Base-by-base conservation (phyloP, 2,329 filamentous ascomycete genomes). In the Erysiphe neolycopersici region DNA sequence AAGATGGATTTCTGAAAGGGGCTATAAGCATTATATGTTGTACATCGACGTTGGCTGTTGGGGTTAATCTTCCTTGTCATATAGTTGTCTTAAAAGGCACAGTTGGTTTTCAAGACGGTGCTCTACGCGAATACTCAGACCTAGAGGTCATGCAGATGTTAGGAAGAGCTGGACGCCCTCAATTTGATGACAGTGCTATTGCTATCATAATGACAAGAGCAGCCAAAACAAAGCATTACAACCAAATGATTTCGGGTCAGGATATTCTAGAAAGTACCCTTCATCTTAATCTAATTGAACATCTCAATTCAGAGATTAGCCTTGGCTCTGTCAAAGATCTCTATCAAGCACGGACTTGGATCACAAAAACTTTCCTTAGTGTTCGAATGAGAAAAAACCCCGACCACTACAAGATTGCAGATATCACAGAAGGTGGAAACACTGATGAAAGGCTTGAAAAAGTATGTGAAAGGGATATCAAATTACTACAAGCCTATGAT, bases 121-220 rank as follows among this genome's bases (percentile, higher is more conserved):
- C 66, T 6, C 52, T 70, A 33, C 69, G 73, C 44, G 80, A 89
- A 55, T 84, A 83, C 50, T 74, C 79, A 0, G 81, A 89, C 54
- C 63, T 91, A 5, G 82, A 91, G 50, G 69, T 87, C 47, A 87
- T 87, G 76, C 82, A 92, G 52, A 91, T 92, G 82, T 68, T 91
- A 41, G 82, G 82, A 6, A 73, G 82, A 48, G 82, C 82, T 42
- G 82, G 83, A 1, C 67, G 82, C 17, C 82, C 83, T 5, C 83
- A 91, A 53, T 91, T 85, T 48, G 83, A 87, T 51, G 67, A 72
- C 42, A 79, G 63, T 46, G 82, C 79, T 3, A 67, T 74, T 35
- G 83, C 79, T 11, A 73, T 89, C 14, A 85, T 92, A 44, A 71
- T 92, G 62, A 89, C 82, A 0, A 68, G 71, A 19, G 62, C 65